Base-by-base conservation (phyloP, 768 basidiomycete genomes). In the Pleurotus giganteus region DNA sequence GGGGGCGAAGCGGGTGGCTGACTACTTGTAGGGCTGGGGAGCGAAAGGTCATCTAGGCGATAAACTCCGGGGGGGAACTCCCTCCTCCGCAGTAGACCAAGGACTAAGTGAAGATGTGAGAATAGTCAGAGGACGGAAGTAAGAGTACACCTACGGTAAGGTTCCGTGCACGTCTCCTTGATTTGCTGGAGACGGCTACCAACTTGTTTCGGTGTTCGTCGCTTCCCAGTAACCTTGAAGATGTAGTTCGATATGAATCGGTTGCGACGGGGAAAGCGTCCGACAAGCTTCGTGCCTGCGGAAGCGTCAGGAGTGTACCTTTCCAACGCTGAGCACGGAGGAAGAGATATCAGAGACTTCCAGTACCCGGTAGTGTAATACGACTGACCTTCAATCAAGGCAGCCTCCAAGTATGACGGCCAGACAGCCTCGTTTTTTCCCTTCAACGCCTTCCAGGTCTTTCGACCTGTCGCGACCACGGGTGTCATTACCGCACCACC, bases 171-270 rank as follows among this genome's bases (percentile, higher is more conserved):
- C 3, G 83, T 84, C 62, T 88, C 85, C 58, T 84, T 72, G 43
- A 88, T 72, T 60, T 87, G 85, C 61, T 88, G 86, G 39, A 88
- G 72, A 42, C 86, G 79, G 62, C 83, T 85, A 29, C 86, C 85
- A 47, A 88, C 85, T 65, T 87, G 85, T 65, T 87, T 87, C 19
- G 85, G 72, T 12, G 86, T 84, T 60, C 86, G 74, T 23, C 69
- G 68, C 59, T 77, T 74, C 5, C 83, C 82, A 2, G 86, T 87
- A 19, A 67, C 68, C 17, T 70, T 66, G 63, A 75, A 76, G 64
- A 88, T 85, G 66, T 83, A 78, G 56, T 85, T 76, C 44, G 86
- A 81, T 60, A 87, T 84, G 66, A 77, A 84, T 36, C 79, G 78
- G 69, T 88, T 88, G 49, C 86, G 79, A 65, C 78, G 82, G 13